Conservation (phyloP, 176 grass and related monocot genomes). For the Phoenix roebelenii region DNA sequence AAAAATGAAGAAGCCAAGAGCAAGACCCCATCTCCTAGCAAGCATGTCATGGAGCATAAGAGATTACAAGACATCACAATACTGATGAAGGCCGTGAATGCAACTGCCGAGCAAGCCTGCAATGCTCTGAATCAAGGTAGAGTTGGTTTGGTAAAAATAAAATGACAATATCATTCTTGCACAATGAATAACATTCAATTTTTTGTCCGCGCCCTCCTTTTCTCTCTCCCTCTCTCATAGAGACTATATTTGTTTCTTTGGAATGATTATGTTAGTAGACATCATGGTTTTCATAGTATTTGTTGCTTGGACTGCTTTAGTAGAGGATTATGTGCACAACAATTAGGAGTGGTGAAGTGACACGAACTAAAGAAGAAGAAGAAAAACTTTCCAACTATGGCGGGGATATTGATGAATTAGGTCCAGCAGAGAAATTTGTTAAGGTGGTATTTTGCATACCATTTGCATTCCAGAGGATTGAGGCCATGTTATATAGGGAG, state of each 20-base stretch:
- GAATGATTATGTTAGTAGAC: too few species aligned
- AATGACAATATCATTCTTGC: too few species aligned
- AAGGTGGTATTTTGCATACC: constrained; percentile 46
- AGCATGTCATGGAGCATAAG: constrained; percentile 77
- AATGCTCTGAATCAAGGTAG: constrained; percentile 47
- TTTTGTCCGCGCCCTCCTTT: too few species aligned
- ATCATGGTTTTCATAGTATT: too few species aligned
- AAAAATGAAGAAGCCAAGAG: constrained; percentile 62
- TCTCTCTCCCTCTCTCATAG: too few species aligned
- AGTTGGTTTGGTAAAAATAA: too few species aligned
- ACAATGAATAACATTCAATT: too few species aligned
- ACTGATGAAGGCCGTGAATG: constrained; percentile 72
- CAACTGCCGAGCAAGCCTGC: constrained; percentile 54
- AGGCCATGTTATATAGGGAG: constrained; percentile 78
- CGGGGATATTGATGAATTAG: constrained; percentile 40
- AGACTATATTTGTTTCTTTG: too few species aligned
- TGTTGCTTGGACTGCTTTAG: constrained; percentile 19
- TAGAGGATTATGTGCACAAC: constrained; percentile 61
- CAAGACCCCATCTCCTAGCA: constrained; percentile 62
- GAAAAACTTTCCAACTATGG: constrained; percentile 50
- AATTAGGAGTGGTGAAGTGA: constrained; percentile 91
- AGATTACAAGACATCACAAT: constrained; percentile 86
- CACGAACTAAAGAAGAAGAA: constrained; percentile 71
- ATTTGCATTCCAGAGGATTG: constrained; percentile 61
- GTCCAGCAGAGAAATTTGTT: constrained; percentile 64